Evolutionary conservation across 257 asterid genomes (phyloP).

Genomic region (Solanum stenotomum): DNA sequence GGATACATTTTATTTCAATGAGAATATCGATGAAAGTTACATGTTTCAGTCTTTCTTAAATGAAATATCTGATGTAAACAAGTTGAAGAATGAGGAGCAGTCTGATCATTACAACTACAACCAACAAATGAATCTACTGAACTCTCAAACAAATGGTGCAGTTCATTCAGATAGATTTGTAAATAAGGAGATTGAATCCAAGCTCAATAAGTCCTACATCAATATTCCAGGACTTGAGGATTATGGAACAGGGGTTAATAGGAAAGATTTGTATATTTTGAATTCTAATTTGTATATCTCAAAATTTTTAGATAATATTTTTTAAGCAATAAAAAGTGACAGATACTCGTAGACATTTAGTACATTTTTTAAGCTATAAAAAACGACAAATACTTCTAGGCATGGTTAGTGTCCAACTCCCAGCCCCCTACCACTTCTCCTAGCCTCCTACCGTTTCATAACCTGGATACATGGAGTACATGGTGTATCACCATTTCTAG

Average conservation of each 20-base stretch:
- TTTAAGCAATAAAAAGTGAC: background rate
- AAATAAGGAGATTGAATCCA: background rate
- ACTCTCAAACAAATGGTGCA: background rate
- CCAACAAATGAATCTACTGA: background rate
- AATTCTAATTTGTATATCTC: background rate
- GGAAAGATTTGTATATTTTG: background rate
- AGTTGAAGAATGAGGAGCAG: background rate
- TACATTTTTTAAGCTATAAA: too few relatives aligned
- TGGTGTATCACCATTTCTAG: background rate
- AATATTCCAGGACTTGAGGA: background rate
- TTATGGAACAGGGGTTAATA: background rate
- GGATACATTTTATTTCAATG: background rate
- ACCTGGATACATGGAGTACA: background rate
- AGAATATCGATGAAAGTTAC: background rate
- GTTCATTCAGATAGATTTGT: background rate
- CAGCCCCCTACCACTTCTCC: background rate
- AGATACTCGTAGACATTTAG: background rate
- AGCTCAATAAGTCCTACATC: background rate
- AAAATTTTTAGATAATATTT: background rate
- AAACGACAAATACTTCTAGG: too few relatives aligned
- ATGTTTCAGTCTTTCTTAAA: background rate
- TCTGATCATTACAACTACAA: background rate
- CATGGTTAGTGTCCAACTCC: background rate
- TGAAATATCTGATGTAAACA: background rate
- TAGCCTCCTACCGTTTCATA: background rate